These are phyloP conservation scores for Erigeron philadelphicus DNA, from an alignment of 140 eudicot species.

Conservation along the genomic window DNA sequence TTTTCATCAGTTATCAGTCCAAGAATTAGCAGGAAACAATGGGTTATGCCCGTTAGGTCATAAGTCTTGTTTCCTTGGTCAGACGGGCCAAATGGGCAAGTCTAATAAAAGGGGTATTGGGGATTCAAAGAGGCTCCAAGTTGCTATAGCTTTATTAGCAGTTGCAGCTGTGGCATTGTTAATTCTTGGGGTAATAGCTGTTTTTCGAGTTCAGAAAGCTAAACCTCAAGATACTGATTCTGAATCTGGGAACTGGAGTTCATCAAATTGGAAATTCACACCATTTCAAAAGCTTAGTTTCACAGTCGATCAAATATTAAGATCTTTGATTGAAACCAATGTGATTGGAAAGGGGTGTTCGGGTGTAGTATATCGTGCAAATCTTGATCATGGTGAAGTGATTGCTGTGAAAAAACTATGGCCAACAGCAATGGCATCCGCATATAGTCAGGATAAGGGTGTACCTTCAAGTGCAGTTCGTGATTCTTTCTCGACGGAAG, in stretches of 20 bases:
- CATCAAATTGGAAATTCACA: conserved; percentile 55
- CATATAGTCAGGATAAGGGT: conserved; percentile 32
- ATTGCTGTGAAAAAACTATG: conserved; percentile 74
- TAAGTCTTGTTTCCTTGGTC: conserved; percentile 56
- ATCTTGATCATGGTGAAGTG: conserved; percentile 53
- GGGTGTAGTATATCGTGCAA: conserved; percentile 70
- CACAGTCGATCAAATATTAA: conserved; percentile 53
- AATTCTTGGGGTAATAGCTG: conserved; percentile 55
- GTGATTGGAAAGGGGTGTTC: conserved; percentile 86
- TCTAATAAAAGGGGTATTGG: conserved; percentile 15
- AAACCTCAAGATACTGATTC: conserved; percentile 51
- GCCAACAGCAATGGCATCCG: conserved; percentile 43
- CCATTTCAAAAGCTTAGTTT: conserved; percentile 75
- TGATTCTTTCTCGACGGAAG: conserved; percentile 75
- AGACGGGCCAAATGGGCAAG: conserved; percentile 26
- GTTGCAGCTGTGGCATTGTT: conserved; percentile 39
- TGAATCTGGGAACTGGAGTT: conserved; percentile 46
- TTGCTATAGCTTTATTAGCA: conserved; percentile 52
- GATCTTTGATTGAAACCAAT: conserved; percentile 50
- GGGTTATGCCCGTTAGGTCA: conserved; percentile 57
- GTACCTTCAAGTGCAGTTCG: conserved; percentile 43
- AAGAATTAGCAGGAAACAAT: conserved; percentile 57
- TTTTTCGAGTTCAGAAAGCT: conserved; percentile 41
- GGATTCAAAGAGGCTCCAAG: conserved; percentile 44
- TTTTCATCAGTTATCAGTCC: conserved; percentile 53